A percentile compares a stretch with the other conserved stretches of the same genome.
Conservation (phyloP, 2,329 filamentous ascomycete species). For the Zymoseptoria crescenta region DNA sequence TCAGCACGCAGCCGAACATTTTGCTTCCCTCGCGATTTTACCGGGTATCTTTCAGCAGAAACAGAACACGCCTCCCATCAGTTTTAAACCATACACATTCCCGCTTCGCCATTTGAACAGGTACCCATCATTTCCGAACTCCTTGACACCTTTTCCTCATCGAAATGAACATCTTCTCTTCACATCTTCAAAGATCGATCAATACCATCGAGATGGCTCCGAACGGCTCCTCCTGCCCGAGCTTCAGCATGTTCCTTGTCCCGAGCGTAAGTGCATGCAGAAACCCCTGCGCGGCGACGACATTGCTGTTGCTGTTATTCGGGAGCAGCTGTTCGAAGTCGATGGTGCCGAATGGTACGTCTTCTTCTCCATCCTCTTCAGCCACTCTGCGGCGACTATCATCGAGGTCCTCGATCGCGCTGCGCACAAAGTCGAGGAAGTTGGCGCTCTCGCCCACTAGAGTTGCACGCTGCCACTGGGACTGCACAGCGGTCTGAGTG, state of each 20-base stretch:
- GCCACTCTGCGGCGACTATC: slow-evolving; percentile 15
- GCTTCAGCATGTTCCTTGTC: slow-evolving; percentile 35
- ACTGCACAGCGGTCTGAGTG: slow-evolving; percentile 41
- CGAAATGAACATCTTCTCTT: not conserved
- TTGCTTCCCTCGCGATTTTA: no score
- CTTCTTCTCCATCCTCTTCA: slow-evolving; percentile 26
- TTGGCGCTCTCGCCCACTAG: slow-evolving; percentile 55
- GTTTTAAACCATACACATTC: not conserved
- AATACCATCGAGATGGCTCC: slow-evolving; percentile 24
- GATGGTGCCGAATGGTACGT: slow-evolving; percentile 35
- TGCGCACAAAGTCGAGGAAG: slow-evolving; percentile 53
- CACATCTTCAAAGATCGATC: slow-evolving; percentile 1
- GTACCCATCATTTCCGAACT: not conserved
- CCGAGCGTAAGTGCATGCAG: slow-evolving; percentile 65
- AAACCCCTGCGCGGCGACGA: slow-evolving; percentile 66
- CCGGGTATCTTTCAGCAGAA: no score
- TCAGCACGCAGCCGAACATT: no score
- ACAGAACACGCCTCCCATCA: not conserved
- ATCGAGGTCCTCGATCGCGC: slow-evolving; percentile 33
- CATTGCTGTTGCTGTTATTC: slow-evolving; percentile 44
- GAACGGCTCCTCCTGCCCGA: slow-evolving; percentile 47
- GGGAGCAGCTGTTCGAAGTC: slow-evolving; percentile 63
- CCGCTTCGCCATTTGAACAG: not conserved
- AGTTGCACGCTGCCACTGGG: slow-evolving; percentile 44
- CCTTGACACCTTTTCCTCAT: not conserved